These are phyloP conservation scores for Daldinia caldariorum DNA, from an alignment of 495 filamentous ascomycete species.

Conservation along the genomic window DNA sequence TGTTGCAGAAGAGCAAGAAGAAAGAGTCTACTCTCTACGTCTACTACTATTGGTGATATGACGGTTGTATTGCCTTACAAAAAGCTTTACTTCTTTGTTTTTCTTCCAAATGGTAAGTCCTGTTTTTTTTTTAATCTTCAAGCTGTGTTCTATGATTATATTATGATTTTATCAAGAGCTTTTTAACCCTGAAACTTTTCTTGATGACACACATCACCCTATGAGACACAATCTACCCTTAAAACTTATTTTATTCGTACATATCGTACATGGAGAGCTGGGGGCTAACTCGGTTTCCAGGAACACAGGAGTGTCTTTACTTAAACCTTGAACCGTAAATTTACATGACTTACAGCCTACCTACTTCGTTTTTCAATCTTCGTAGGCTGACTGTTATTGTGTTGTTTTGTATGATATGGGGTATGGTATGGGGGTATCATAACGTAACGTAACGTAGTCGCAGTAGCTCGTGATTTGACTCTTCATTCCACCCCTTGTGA, in stretches of 20 bases:
- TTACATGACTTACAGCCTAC: background rate
- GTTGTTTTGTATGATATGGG: conserved; percentile 19
- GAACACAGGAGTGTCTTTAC: conserved; percentile 9
- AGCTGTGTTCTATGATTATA: conserved; percentile 62
- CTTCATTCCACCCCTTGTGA: no score
- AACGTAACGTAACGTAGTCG: conserved; percentile 8
- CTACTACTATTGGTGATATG: conserved; percentile 28
- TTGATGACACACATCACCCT: conserved; percentile 61
- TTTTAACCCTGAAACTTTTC: conserved; percentile 64
- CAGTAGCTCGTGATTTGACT: conserved; percentile 4
- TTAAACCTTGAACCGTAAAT: conserved; percentile 8
- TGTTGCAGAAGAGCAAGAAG: conserved; percentile 39
- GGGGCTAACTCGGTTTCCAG: conserved; percentile 45
- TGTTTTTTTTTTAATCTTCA: conserved; percentile 11
- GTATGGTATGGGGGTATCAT: no score
- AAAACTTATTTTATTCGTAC: conserved; percentile 29
- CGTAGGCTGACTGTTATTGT: background rate
- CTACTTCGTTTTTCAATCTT: conserved; percentile 3
- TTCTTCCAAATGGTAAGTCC: conserved; percentile 58
- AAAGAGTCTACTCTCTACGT: background rate
- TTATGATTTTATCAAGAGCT: conserved; percentile 58
- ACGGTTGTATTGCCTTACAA: conserved; percentile 14
- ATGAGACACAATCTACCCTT: conserved; percentile 55
- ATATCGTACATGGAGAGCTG: conserved; percentile 35
- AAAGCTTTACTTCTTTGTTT: conserved; percentile 11